A percentile compares a stretch with the other conserved stretches of the same genome.
These are phyloP conservation scores for Cryphonectria nitschkei DNA, from an alignment of 2,329 filamentous ascomycete genomes.

Conservation along the genomic window DNA sequence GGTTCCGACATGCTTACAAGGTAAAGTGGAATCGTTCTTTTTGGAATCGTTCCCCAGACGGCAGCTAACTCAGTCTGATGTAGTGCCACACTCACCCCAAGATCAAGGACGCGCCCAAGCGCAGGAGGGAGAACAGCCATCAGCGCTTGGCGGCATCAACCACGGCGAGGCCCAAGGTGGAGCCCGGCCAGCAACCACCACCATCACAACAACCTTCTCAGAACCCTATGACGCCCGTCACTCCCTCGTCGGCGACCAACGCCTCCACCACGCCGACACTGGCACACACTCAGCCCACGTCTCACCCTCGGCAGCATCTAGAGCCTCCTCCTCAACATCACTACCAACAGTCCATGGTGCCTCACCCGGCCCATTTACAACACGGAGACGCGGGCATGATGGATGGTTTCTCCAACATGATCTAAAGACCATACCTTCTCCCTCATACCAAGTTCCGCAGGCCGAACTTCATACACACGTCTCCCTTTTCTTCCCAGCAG, in stretches of 20 bases:
- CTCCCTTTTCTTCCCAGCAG: not conserved
- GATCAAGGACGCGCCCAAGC: constrained; percentile 71
- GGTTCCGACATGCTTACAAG: constrained; percentile 90
- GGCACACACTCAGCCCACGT: constrained; percentile 32
- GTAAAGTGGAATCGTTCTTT: constrained; percentile 44
- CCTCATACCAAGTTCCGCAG: constrained; percentile 11
- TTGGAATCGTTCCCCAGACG: constrained; percentile 15
- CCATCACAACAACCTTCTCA: constrained; percentile 24
- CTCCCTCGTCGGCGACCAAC: constrained; percentile 39
- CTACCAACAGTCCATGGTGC: constrained; percentile 26
- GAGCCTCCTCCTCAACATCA: constrained; percentile 30
- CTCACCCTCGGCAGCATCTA: constrained; percentile 32
- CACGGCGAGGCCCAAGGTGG: constrained; percentile 52
- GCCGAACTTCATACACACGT: constrained; percentile 5
- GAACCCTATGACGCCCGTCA: constrained; percentile 46
- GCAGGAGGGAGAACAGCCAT: constrained; percentile 65
- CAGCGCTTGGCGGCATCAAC: constrained; percentile 47
- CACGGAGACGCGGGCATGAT: constrained; percentile 39
- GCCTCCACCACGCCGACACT: constrained; percentile 46
- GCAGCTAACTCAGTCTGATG: not conserved
- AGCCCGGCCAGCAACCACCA: constrained; percentile 42
- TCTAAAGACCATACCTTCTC: constrained; percentile 37
- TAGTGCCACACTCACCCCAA: constrained; percentile 75
- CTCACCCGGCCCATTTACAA: constrained; percentile 33
- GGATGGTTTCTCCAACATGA: constrained; percentile 51